A percentile compares a stretch with the other conserved stretches of the same genome.
Evolutionary conservation across 2,329 filamentous ascomycete species (phyloP).

Genomic region (Talaromyces amestolkiae): DNA sequence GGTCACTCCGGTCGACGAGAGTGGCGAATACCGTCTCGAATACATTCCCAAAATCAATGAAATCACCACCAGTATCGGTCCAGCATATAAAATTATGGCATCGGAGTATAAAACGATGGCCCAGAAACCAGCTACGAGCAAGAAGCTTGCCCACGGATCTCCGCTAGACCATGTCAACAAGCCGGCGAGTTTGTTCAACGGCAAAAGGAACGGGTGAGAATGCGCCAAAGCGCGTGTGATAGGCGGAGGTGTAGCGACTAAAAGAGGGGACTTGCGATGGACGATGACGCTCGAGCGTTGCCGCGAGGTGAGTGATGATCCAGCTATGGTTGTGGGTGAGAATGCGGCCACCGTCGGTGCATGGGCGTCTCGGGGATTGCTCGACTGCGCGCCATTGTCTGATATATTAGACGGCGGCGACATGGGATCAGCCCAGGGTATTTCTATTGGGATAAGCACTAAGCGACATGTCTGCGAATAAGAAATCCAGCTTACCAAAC

Average conservation of each 20-base stretch:
- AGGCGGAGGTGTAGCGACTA: slow-evolving; percentile 90
- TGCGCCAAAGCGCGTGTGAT: slow-evolving; percentile 92
- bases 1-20: slow-evolving; percentile 80
- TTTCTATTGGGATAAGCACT: slow-evolving; percentile 31
- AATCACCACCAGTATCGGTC: slow-evolving; percentile 76
- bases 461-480: neutral
- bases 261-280: slow-evolving; percentile 90
- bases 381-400: slow-evolving; percentile 35
- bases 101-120: slow-evolving; percentile 81
- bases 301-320: slow-evolving; percentile 65
- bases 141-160: slow-evolving; percentile 95
- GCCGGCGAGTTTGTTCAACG: slow-evolving; percentile 79
- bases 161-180: slow-evolving; percentile 90
- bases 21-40: slow-evolving; percentile 78
- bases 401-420: slow-evolving; percentile 42
- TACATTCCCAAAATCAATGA: slow-evolving; percentile 90
- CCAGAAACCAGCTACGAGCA: slow-evolving; percentile 85
- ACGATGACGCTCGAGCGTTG: slow-evolving; percentile 90
- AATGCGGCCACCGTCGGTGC: slow-evolving; percentile 84
- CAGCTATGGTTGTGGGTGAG: slow-evolving; percentile 75
- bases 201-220: slow-evolving; percentile 89
- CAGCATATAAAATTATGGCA: slow-evolving; percentile 73
- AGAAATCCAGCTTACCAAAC: slow-evolving; percentile 40
- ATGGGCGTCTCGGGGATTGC: slow-evolving; percentile 43
- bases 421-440: slow-evolving; percentile 57